Evolutionary conservation across 192 early-diverging fungal species (phyloP).

Genomic region (Geranomyces variabilis): DNA sequence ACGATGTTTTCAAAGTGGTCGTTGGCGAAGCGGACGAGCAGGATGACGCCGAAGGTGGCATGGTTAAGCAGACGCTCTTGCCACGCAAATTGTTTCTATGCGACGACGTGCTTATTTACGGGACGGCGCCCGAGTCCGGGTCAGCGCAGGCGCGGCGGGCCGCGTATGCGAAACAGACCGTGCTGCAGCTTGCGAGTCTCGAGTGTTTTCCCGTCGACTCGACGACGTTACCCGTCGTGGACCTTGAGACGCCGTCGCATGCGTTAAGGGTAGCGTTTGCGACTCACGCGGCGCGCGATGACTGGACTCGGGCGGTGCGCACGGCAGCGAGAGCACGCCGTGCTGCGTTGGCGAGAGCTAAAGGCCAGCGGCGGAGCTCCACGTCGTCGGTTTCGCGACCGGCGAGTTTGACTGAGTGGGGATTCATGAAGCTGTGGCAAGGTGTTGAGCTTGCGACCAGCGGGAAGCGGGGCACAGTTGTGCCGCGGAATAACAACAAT

Average conservation of each 20-base stretch:
- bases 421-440: slow-evolving; percentile 26
- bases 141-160: neutral
- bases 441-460: slow-evolving; percentile 15
- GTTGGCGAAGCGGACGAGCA: slow-evolving; percentile 5
- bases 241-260: slow-evolving; percentile 10
- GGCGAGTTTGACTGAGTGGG: slow-evolving; percentile 22
- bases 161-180: slow-evolving; percentile 19
- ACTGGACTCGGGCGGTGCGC: slow-evolving; percentile 5
- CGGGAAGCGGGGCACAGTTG: slow-evolving; percentile 16
- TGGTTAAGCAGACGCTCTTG: too few species aligned
- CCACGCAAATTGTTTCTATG: slow-evolving; percentile 6
- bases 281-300: neutral
- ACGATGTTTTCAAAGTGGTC: slow-evolving; percentile 19
- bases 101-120: slow-evolving; percentile 24
- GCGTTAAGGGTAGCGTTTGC: neutral
- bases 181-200: slow-evolving; percentile 15
- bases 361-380: neutral
- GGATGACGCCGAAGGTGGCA: neutral
- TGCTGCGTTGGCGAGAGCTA: neutral
- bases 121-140: neutral
- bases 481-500: neutral
- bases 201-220: slow-evolving; percentile 10
- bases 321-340: slow-evolving; percentile 10
- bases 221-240: neutral
- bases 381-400: slow-evolving; percentile 1